A percentile compares a stretch with the other conserved stretches of the same genome.
Evolutionary conservation across 805 yeast species (phyloP).

Genomic region (Candida namnaoensis): DNA sequence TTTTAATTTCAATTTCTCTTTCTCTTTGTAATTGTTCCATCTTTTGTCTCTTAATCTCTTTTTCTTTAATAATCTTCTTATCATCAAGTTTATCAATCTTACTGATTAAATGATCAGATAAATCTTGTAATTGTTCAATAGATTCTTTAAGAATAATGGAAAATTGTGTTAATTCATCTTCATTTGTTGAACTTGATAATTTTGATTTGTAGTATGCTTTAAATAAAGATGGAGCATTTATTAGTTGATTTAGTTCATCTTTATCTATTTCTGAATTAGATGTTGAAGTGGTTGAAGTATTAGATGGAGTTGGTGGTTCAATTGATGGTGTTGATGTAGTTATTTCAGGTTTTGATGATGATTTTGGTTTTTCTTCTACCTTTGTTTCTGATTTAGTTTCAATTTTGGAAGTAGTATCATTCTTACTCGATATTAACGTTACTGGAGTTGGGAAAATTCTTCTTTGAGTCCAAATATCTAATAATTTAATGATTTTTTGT

Average conservation of each 20-base stretch:
- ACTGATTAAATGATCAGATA: constrained; percentile 7
- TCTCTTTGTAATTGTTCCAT: constrained; percentile 4
- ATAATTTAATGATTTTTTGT: constrained; percentile 36
- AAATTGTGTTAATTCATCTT: constrained; percentile 6
- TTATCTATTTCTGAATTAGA: too few species aligned
- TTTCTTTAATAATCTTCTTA: constrained; percentile 7
- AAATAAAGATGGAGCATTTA: too few species aligned
- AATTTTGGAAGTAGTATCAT: too few species aligned
- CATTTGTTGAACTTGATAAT: background rate
- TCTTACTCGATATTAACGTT: background rate
- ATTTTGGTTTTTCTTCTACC: too few species aligned
- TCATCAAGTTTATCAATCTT: constrained; percentile 3
- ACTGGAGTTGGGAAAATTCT: constrained; percentile 25
- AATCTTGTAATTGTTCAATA: constrained; percentile 9
- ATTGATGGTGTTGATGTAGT: background rate
- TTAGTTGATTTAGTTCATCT: too few species aligned
- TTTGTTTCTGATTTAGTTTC: too few species aligned
- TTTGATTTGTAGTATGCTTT: too few species aligned
- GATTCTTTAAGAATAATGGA: constrained; percentile 9
- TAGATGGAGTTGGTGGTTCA: too few species aligned
- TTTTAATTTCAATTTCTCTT: constrained; percentile 3
- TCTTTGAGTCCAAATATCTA: constrained; percentile 53
- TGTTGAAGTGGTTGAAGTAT: too few species aligned
- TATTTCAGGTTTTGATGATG: background rate
- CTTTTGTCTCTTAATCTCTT: constrained; percentile 3